These are phyloP conservation scores for Parastagonospora nodorum DNA, from an alignment of 2,329 filamentous ascomycete species.

Conservation along the genomic window DNA sequence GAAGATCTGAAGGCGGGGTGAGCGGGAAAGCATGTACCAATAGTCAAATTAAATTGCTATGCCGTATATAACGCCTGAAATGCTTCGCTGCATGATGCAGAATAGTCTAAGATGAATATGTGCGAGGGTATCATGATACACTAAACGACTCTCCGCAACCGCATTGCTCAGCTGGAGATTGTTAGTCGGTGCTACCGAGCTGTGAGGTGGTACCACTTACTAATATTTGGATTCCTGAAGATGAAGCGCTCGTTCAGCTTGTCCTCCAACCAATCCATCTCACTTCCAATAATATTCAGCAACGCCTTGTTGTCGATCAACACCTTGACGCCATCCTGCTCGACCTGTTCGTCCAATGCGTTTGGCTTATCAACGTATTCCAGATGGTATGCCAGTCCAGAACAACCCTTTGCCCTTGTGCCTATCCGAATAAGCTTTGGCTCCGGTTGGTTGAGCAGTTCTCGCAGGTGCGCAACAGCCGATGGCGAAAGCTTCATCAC, in stretches of 20 bases:
- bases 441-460: conserved; percentile 79
- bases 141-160: conserved; percentile 96
- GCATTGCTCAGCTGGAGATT: conserved; percentile 82
- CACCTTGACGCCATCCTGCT: conserved; percentile 95
- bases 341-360: conserved; percentile 86
- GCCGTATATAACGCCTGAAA: conserved; percentile 26
- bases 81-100: conserved; percentile 39
- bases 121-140: conserved; percentile 46
- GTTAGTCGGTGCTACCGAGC: conserved; percentile 23
- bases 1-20: conserved; percentile 50
- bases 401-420: conserved; percentile 92
- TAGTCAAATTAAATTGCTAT: conserved; percentile 20
- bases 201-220: conserved; percentile 62
- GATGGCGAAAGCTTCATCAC: conserved; percentile 83
- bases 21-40: neutral
- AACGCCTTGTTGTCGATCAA: conserved; percentile 96
- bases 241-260: conserved; percentile 91
- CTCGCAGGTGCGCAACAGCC: conserved; percentile 78
- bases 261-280: conserved; percentile 99
- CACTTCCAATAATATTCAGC: conserved; percentile 96
- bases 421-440: conserved; percentile 94
- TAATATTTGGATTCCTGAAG: conserved; percentile 97
- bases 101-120: conserved; percentile 18
- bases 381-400: conserved; percentile 87
- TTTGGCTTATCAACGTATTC: conserved; percentile 94